Evolutionary conservation across 1,284 basidiomycete genomes (phyloP), one percentile per base, ranked within the genome.

Genomic region (Rhodofomes roseus): DNA sequence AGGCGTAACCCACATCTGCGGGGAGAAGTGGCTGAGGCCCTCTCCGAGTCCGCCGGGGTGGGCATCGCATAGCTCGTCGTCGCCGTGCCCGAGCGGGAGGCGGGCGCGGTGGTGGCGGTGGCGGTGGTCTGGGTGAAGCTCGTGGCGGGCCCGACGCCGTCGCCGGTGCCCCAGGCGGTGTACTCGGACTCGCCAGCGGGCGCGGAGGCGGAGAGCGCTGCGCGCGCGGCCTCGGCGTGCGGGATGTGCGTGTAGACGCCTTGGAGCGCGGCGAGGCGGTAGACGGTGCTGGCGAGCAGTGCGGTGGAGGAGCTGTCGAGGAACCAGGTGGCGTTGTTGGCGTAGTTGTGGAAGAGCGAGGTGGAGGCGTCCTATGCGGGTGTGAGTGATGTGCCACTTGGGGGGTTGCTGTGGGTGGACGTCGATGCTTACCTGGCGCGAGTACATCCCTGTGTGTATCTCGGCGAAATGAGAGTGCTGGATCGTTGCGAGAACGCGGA

Each of bases 401-500:
- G 23, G 12, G 34, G 9, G 9, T 52, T 31, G 25, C 57, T 36
- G 16, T 18, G 9, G 23, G 59, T 55, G 40, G 48, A 29, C 20
- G 44, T 23, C n/a, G 29, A 43, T 41, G 16, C 71, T 34, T 29
- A 79, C 86, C 4, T 87, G 74, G 59, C 82, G 66, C 2, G 73
- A 65, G 68, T 88, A 93, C 74, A 93, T 87, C 5, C 78, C 90
- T n/a, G 70, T 71, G 57, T 93, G 83, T 56, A 95, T 90, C 71
- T 93, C 90, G 1, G 80, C 75, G 60, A 78, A 90, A 51, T 79
- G 74, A 1, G 89, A 90, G 57, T 85, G 78, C 63, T 82, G 75
- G 58, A 94, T 87, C 4, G 90, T 92, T 0, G 83, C 87, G 1
- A 90, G 76, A 1, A 94, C 92, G n/a, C 92, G 85, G 4, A 91